Evolutionary conservation across 164 flowering plant genomes (phyloP), one percentile per base, ranked within the genome.

Genomic region (Chimonanthus salicifolius): DNA sequence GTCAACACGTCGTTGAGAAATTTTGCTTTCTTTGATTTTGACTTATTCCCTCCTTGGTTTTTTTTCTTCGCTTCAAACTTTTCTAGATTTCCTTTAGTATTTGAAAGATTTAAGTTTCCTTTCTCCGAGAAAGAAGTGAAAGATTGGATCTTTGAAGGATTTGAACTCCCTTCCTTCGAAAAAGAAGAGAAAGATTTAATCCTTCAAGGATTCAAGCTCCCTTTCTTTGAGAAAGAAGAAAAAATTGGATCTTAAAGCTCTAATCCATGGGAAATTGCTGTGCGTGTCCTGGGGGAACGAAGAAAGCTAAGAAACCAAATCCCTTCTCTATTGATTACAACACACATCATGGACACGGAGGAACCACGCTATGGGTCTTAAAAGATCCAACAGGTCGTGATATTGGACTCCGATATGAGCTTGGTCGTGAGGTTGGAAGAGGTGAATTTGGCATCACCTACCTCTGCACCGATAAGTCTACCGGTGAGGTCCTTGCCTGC

Each of bases 381-480:
- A 85, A 77, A 21, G 83, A 89, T 4, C 89, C 96, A 1, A 89
- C 98, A 0, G 96, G 94, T 6, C 74, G 81, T 7, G 88, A 88
- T 49, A 91, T 92, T 60, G 87, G 74, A 76, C 65, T 11, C 44
- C 74, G 72, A 7, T 92, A 92, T 75, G 92, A 87, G 45, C 86
- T 92, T 3, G 98, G 94, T 5, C 80, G 84, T 2, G 98, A 91
- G 86, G 85, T 92, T 1, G 98, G 97, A 3, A 76, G 98, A 4
- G 98, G 98, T 0, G 98, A 92, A 66, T 92, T 92, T 64, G 98
- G 98, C 10, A 71, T 91, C 18, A 91, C 98, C 0, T 88, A 91
- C 76, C 78, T 92, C 46, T 92, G 96, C 74, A 92, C 93, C 2
- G 94, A 89, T 75, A 86, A 79, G 76, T 46, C 70, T 8, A 71